phyloP scores from a whole-genome alignment of 2,329 filamentous ascomycete species.

The Neocatenulostroma microsporum region DNA sequence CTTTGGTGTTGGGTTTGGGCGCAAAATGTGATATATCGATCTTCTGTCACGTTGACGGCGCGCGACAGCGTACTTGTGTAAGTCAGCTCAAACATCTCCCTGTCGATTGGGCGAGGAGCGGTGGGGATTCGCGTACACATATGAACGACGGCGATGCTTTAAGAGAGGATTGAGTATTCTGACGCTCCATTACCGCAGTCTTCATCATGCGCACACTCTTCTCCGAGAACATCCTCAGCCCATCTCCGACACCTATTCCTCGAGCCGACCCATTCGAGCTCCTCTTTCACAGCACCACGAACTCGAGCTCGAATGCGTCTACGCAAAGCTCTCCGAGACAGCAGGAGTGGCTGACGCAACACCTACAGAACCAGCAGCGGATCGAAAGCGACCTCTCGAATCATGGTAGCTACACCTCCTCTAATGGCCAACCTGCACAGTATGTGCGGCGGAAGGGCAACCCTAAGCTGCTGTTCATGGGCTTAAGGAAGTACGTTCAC shows the following conservation, averaged over 20 bases:
- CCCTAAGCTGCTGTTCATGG: conserved; percentile 86
- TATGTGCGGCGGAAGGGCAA: conserved; percentile 23
- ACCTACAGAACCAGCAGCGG: conserved; percentile 20
- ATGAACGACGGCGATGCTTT: too few species aligned
- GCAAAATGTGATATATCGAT: conserved; percentile 6
- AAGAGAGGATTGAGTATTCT: too few species aligned
- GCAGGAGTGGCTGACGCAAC: conserved; percentile 25
- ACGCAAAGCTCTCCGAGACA: conserved; percentile 21
- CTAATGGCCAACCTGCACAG: conserved; percentile 3
- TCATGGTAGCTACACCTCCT: background rate
- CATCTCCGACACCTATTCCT: conserved; percentile 18
- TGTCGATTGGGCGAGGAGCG: too few species aligned
- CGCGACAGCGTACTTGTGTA: conserved; percentile 4
- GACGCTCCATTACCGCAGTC: background rate
- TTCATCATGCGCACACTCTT: conserved; percentile 29
- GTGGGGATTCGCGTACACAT: too few species aligned
- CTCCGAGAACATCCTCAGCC: conserved; percentile 26
- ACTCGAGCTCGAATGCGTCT: conserved; percentile 18
- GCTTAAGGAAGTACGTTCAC: conserved; percentile 79
- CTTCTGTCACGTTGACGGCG: conserved; percentile 4
- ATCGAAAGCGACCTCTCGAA: conserved; percentile 12
- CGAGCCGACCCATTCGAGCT: conserved; percentile 25
- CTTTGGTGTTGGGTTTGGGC: conserved; percentile 1
- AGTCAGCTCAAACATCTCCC: conserved; percentile 3
- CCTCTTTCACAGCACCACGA: conserved; percentile 17